Evolutionary conservation across 768 basidiomycete species (phyloP), one percentile per base, ranked within the genome.

Genomic region (Pilatotrama ljubarskyi): DNA sequence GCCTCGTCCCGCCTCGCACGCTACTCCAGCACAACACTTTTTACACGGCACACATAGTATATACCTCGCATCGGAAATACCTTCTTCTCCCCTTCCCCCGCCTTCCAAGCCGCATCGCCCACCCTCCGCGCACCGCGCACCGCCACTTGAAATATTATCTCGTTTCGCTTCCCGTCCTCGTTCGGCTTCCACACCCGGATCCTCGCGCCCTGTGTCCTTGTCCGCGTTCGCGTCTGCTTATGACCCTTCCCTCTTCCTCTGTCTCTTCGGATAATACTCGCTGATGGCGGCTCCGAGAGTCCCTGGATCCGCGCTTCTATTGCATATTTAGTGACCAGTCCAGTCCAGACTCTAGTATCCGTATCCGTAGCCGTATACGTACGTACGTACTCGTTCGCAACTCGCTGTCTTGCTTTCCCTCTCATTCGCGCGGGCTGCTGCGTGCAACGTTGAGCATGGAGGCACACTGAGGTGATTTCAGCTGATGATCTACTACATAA

Each of bases 391-490:
- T 32, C 29, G 29, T 22, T 40, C 40, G 20, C 41, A 54, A 43
- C 29, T 43, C 29, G 52, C 52, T 42, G 32, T 54, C 52, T 78
- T 5, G 88, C 87, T 17, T 89, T 73, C 55, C 82, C 77, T 0
- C 82, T 80, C 2, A 18, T 6, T 36, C 14, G 29, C 5, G 29
- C 29, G 29, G 10, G 29, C 29, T 32, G 29, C n/a, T n/a, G n/a
- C n/a, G n/a, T n/a, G n/a, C n/a, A n/a, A n/a, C n/a, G n/a, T n/a
- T n/a, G n/a, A n/a, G n/a, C n/a, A n/a, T n/a, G n/a, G n/a, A n/a
- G n/a, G n/a, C n/a, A n/a, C n/a, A n/a, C n/a, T n/a, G n/a, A n/a
- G n/a, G n/a, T n/a, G n/a, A n/a, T n/a, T n/a, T n/a, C n/a, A n/a
- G n/a, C n/a, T n/a, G n/a, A n/a, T n/a, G n/a, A n/a, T n/a, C n/a